Percentiles rank a stretch among this genome's conserved stretches.
phyloP scores from a whole-genome alignment of 352 stramenopile genomes.

The Globisporangium cystogenes region DNA sequence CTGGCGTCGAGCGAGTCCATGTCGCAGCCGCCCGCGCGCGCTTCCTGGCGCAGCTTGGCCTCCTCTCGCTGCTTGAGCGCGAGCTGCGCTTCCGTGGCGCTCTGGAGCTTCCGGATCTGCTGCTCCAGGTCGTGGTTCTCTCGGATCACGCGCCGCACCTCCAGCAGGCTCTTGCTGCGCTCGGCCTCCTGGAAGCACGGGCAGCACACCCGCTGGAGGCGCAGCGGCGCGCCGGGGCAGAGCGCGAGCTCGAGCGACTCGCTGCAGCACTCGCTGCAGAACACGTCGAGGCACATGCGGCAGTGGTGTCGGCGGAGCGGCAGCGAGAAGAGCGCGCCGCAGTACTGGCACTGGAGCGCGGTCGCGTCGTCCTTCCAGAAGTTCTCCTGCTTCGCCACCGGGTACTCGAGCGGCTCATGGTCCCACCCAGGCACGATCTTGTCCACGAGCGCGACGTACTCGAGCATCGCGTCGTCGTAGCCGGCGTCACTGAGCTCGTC shows the following conservation, averaged over 20 bases:
- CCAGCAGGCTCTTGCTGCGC: conserved; percentile 37
- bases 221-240: conserved; percentile 52
- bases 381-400: conserved; percentile 35
- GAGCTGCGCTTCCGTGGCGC: conserved; percentile 27
- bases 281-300: conserved; percentile 70
- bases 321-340: conserved; percentile 36
- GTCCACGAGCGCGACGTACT: conserved; percentile 56
- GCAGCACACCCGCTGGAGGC: conserved; percentile 46
- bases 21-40: conserved; percentile 35
- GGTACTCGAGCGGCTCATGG: conserved; percentile 33
- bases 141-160: conserved; percentile 40
- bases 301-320: conserved; percentile 57
- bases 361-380: conserved; percentile 64
- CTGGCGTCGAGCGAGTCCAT: conserved; percentile 38
- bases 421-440: conserved; percentile 66
- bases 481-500: conserved; percentile 41
- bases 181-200: conserved; percentile 48
- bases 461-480: conserved; percentile 39
- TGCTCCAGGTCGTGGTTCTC: conserved; percentile 65
- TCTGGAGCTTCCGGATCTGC: conserved; percentile 34
- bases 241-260: conserved; percentile 46
- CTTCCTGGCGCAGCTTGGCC: conserved; percentile 34
- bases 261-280: conserved; percentile 48
- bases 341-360: conserved; percentile 37
- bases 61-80: conserved; percentile 32